Conservation (phyloP, 2,329 filamentous ascomycete species). For the Coniosporium tulheliwenetii region DNA sequence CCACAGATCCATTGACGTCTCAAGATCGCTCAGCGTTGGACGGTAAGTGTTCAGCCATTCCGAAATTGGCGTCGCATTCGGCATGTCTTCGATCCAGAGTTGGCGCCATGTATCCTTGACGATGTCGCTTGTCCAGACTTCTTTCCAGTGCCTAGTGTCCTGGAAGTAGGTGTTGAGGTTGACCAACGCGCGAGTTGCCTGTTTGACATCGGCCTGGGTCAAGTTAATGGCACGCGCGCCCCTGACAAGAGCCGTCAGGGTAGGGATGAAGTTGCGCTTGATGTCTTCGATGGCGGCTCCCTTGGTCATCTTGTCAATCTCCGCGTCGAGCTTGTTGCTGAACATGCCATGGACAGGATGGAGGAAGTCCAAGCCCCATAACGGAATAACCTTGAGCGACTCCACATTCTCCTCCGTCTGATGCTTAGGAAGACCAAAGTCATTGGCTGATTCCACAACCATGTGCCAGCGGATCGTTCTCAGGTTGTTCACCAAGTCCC, state of each 20-base stretch:
- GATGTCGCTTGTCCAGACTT: conserved; percentile 29
- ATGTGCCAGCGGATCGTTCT: conserved; percentile 27
- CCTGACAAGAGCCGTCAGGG: conserved; percentile 22
- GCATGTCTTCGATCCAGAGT: conserved; percentile 28
- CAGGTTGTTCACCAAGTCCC: conserved; percentile 26
- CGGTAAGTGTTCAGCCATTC: conserved; percentile 30
- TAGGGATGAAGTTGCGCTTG: conserved; percentile 23
- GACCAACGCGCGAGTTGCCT: conserved; percentile 24
- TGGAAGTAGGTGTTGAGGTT: conserved; percentile 30
- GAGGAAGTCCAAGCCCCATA: conserved; percentile 26
- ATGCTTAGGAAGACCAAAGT: conserved; percentile 25
- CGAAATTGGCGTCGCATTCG: conserved; percentile 23
- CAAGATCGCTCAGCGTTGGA: conserved; percentile 29
- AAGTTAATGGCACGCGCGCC: conserved; percentile 22
- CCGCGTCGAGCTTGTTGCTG: conserved; percentile 24
- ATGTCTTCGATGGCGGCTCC: conserved; percentile 17
- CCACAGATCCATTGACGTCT: conserved; percentile 30
- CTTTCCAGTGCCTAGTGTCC: conserved; percentile 27
- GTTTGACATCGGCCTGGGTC: conserved; percentile 21
- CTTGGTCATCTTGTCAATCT: conserved; percentile 17
- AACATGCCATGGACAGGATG: conserved; percentile 25
- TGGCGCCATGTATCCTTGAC: conserved; percentile 31
- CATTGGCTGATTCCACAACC: conserved; percentile 25
- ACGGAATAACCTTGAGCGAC: conserved; percentile 24
- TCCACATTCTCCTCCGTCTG: conserved; percentile 27